Base-by-base conservation (phyloP, 257 asterid genomes). In the Solanum raphanifolium region DNA sequence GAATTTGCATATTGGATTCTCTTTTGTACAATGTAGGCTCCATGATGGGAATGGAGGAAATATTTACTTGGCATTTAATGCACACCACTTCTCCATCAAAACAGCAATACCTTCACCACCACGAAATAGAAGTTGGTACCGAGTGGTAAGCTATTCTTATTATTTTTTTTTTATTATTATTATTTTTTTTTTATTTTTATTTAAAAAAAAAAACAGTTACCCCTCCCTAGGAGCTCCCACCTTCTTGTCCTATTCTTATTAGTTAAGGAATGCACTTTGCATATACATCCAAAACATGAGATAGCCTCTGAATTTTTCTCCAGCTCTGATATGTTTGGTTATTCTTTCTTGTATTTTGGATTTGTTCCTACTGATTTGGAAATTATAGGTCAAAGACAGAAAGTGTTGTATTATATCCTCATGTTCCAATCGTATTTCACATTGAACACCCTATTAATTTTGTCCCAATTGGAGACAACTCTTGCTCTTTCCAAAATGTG, bases 31-130 rank as follows among this genome's bases (percentile, higher is more conserved):
- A 81, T 87, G 41, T 93, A 96, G 99, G 94, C 94, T 96, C 83
- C 98, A 94, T 89, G 97, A 93, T 69, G 95, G 91, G 87, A 93
- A 91, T 89, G 95, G 97, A 69, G 96, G 95, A 86, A 94, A 95
- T 87, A 32, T 95, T 38, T 96, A 92, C 90, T 88, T 95, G 87
- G 98, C 98, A 43, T 96, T 96, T 93, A 96, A 96, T 74, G 97
- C 98, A 38, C 98, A 94, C 87, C 95, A 94, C 91, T 94, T 91
- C 90, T 91, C 84, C 72, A 91, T 96, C 82, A 88, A 91, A 88
- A 92, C 91, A 86, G 86, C 71, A 73, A 88, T 96, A 88, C 99
- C 99, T 16, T 90, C 95, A 34, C 98, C 98, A 13, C 98, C 99
- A 87, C 85, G 48, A 82, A 85, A 76, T 84, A 91, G 91, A 89